These are phyloP conservation scores for Teratosphaeria viscida DNA, from an alignment of 2,329 filamentous ascomycete genomes.

Conservation along the genomic window DNA sequence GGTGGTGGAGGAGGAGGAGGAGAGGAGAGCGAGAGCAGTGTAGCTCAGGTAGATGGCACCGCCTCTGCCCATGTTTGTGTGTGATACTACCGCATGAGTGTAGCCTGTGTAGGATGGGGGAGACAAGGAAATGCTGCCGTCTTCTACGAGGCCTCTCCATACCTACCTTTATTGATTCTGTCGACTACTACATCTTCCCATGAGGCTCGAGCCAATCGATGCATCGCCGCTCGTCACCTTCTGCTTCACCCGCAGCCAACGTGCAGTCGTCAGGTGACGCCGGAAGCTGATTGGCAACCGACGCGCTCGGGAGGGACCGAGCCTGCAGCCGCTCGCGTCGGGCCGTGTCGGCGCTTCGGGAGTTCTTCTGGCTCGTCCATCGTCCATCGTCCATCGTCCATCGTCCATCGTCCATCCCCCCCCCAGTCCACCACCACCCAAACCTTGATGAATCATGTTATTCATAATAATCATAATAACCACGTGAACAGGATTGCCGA, in stretches of 20 bases:
- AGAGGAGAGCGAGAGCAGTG: slow-evolving; percentile 17
- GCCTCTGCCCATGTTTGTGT: slow-evolving; percentile 13
- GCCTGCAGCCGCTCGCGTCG: neutral
- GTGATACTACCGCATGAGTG: neutral
- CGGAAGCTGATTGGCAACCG: neutral
- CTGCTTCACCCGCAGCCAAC: neutral
- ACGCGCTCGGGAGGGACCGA: neutral
- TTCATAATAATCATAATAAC: neutral
- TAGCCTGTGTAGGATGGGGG: neutral
- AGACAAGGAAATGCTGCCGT: neutral
- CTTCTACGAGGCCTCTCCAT: neutral
- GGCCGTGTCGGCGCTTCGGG: neutral
- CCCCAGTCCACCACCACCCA: too few relatives aligned
- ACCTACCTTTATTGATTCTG: neutral
- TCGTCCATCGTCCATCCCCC: neutral
- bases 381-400: neutral
- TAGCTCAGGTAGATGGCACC: slow-evolving; percentile 17
- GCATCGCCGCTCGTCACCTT: neutral
- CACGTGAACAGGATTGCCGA: neutral
- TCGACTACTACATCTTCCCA: too few relatives aligned
- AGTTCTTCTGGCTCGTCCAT: neutral
- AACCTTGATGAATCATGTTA: too few relatives aligned
- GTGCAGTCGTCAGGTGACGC: neutral
- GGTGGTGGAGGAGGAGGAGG: too few relatives aligned
- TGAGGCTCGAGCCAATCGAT: neutral